A percentile compares a stretch with the other conserved stretches of the same genome.
phyloP scores from a whole-genome alignment of 176 grass and related monocot species.

The Triticum monococcum region DNA sequence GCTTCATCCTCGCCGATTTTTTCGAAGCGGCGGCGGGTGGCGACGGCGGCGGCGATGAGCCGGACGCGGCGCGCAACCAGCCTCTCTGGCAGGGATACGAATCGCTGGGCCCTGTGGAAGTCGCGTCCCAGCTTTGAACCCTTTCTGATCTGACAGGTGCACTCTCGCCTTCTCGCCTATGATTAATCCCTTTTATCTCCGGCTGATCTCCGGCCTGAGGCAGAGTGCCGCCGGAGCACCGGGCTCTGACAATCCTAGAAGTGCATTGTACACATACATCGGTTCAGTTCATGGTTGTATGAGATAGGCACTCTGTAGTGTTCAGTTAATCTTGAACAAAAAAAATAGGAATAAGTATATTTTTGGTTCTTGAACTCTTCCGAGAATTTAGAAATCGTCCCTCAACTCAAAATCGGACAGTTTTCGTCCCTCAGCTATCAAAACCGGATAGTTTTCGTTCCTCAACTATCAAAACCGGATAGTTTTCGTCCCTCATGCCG shows the following conservation, averaged over 20 bases:
- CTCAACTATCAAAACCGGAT: too few species aligned
- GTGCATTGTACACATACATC: neutral
- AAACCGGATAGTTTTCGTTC: too few species aligned
- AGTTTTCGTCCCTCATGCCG: too few species aligned
- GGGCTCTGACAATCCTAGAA: neutral
- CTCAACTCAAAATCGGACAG: too few species aligned
- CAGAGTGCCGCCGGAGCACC: neutral
- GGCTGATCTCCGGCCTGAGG: neutral
- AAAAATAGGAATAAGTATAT: too few species aligned
- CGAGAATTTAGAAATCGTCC: too few species aligned
- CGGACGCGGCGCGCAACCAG: neutral
- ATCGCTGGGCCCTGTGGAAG: neutral
- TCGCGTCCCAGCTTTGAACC: neutral
- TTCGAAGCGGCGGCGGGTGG: neutral
- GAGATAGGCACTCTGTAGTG: too few species aligned
- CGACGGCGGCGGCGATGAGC: neutral
- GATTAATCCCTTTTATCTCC: neutral
- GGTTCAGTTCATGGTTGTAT: too few species aligned
- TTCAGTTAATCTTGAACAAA: neutral
- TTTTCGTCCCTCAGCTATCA: too few species aligned
- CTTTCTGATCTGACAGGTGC: neutral
- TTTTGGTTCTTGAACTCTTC: too few species aligned
- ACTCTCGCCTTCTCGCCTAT: neutral
- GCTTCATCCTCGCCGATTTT: neutral
- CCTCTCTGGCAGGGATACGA: neutral